These are phyloP conservation scores for Rhodomyrtus psidioides DNA, from an alignment of 441 rosid genomes.

Conservation along the genomic window DNA sequence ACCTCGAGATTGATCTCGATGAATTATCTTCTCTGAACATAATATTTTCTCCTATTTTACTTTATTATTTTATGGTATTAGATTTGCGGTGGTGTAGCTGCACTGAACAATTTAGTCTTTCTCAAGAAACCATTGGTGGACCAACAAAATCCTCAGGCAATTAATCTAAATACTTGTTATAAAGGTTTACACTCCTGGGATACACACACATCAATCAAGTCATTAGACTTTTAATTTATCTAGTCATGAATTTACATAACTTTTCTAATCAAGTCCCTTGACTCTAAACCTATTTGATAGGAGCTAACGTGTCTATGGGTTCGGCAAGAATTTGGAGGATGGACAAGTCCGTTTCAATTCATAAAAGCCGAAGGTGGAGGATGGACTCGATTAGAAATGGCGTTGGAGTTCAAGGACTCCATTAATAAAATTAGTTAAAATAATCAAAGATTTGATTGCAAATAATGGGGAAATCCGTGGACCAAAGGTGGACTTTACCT, in stretches of 20 bases:
- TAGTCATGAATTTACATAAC: not conserved
- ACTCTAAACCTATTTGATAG: not conserved
- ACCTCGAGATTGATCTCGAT: not conserved
- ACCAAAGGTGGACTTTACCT: too few relatives aligned
- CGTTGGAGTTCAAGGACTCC: not conserved
- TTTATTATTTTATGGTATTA: not conserved
- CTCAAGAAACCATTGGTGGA: not conserved
- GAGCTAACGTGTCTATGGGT: not conserved
- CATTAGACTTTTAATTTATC: not conserved
- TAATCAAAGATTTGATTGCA: not conserved
- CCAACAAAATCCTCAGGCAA: not conserved
- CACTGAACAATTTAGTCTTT: not conserved
- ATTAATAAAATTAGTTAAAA: not conserved
- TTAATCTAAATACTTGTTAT: not conserved
- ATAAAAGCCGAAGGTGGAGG: not conserved
- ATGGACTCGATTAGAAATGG: not conserved
- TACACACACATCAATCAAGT: not conserved
- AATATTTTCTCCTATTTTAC: not conserved
- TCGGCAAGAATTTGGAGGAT: not conserved
- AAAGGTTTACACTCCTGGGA: not conserved
- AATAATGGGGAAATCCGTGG: not conserved
- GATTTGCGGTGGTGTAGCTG: not conserved
- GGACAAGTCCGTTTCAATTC: not conserved
- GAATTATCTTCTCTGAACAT: not conserved
- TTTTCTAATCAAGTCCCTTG: not conserved